Conservation (phyloP, 1,284 basidiomycete genomes). For the Puccinia polysora region DNA sequence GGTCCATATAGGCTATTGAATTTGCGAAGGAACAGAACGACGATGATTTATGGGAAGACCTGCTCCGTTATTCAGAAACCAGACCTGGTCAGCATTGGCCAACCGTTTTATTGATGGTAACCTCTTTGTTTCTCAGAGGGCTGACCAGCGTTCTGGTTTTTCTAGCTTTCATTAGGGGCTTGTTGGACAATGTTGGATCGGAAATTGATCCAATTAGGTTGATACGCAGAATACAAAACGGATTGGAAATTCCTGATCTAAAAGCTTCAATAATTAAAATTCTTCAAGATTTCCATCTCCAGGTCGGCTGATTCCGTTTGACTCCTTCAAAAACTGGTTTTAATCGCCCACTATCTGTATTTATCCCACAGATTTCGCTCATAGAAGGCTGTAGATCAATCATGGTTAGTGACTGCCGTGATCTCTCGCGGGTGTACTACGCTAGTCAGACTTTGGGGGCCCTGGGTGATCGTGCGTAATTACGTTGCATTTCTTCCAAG, state of each 20-base stretch:
- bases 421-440: slow-evolving; percentile 67
- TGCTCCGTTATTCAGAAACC: slow-evolving; percentile 88
- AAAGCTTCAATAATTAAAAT: slow-evolving; percentile 94
- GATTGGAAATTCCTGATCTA: slow-evolving; percentile 89
- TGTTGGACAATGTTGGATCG: slow-evolving; percentile 86
- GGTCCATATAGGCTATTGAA: slow-evolving; percentile 83
- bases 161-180: slow-evolving; percentile 82
- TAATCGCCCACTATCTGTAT: no score
- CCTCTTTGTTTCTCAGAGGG: slow-evolving; percentile 5
- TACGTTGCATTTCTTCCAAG: background rate
- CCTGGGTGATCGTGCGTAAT: slow-evolving; percentile 63
- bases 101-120: background rate
- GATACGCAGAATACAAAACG: slow-evolving; percentile 89
- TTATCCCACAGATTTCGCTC: slow-evolving; percentile 76
- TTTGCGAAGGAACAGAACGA: slow-evolving; percentile 98
- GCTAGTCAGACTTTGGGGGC: slow-evolving; percentile 71
- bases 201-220: slow-evolving; percentile 93
- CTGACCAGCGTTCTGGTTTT: slow-evolving; percentile 18
- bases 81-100: slow-evolving; percentile 66
- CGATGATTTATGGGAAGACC: slow-evolving; percentile 95
- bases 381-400: slow-evolving; percentile 85
- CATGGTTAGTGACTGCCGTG: slow-evolving; percentile 71
- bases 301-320: slow-evolving; percentile 52
- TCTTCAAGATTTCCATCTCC: slow-evolving; percentile 85
- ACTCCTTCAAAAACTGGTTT: no score